These are phyloP conservation scores for Paralagenidium karlingii DNA, from an alignment of 352 stramenopile genomes.

Conservation along the genomic window DNA sequence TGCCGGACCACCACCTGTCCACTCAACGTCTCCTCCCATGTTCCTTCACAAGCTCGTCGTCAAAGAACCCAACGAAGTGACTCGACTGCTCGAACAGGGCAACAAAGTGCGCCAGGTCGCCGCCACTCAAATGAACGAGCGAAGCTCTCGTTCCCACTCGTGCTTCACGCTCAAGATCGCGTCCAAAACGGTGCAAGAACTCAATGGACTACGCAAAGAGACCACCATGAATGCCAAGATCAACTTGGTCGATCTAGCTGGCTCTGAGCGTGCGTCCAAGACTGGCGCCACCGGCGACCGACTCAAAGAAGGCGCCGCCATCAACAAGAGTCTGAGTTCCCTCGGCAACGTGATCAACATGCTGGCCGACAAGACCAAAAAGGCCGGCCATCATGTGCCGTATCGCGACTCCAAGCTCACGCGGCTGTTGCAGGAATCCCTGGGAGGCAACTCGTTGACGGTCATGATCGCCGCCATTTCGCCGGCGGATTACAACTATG, in stretches of 20 bases:
- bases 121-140: conserved; percentile 88
- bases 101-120: conserved; percentile 82
- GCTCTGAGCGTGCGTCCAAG: conserved; percentile 80
- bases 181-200: conserved; percentile 50
- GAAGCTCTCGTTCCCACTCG: conserved; percentile 78
- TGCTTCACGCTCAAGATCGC: conserved; percentile 88
- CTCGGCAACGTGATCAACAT: conserved; percentile 90
- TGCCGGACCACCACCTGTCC: not conserved
- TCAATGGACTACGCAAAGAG: conserved; percentile 41
- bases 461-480: conserved; percentile 92
- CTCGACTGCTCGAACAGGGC: conserved; percentile 77
- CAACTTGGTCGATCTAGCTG: conserved; percentile 87
- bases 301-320: conserved; percentile 85
- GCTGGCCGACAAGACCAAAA: conserved; percentile 39
- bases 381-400: conserved; percentile 52
- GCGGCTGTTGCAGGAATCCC: conserved; percentile 76
- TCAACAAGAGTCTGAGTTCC: conserved; percentile 88
- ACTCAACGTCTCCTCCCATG: not conserved
- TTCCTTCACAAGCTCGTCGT: conserved; percentile 45
- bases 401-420: conserved; percentile 90
- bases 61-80: conserved; percentile 58
- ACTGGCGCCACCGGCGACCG: conserved; percentile 77
- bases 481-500: conserved; percentile 86
- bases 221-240: conserved; percentile 83
- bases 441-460: conserved; percentile 87